Base-by-base conservation (phyloP, 495 filamentous ascomycete genomes). In the Chaetomium cochliodes region DNA sequence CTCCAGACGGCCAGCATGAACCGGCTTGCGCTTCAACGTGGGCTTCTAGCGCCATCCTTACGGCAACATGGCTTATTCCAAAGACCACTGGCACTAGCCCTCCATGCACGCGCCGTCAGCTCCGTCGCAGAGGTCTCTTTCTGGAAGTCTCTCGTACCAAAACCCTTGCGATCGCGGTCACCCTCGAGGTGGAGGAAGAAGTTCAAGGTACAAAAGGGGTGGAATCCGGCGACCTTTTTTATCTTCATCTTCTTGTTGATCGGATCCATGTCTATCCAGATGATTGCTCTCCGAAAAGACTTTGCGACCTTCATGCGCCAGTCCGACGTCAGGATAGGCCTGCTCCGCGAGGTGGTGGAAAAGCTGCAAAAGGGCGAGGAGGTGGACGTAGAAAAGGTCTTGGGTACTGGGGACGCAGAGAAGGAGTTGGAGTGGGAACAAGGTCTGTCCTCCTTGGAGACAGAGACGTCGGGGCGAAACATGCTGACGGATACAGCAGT, bases 191-290 rank as follows among this genome's bases (percentile, higher is more conserved):
- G 3, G n/a, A 49, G 20, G 11, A 55, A 63, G n/a, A 68, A 75
- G 72, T 50, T 37, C 25, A 76, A 78, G 54, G 63, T 68, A 28
- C 79, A 83, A 59, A 92, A 88, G 67, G 86, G 86, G 67, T 96
- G 91, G 92, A 98, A 97, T 68, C 96, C 94, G 2, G 91, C 91
- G 16, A 97, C 91, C 0, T 92, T 92, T 70, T 97, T 89, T 79
- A 94, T 99, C 69, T 78, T 91, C 71, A 92, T 97, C 59, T 92
- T 91, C 70, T 81, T 97, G 47, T 82, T 97, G 65, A 93, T 97
- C 67, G 96, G 94, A 2, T 96, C 91, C 63, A 93, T 97, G 76
- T 88, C 92, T 15, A 96, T 99, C 68, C 88, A 97, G 65, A 88
- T 93, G 84, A 89, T 99, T 63, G 80, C 86, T 8, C 72, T 98